Percentiles rank a stretch among this genome's conserved stretches.
phyloP scores from a whole-genome alignment of 305 asterid genomes.

The Fraxinus velutina region DNA sequence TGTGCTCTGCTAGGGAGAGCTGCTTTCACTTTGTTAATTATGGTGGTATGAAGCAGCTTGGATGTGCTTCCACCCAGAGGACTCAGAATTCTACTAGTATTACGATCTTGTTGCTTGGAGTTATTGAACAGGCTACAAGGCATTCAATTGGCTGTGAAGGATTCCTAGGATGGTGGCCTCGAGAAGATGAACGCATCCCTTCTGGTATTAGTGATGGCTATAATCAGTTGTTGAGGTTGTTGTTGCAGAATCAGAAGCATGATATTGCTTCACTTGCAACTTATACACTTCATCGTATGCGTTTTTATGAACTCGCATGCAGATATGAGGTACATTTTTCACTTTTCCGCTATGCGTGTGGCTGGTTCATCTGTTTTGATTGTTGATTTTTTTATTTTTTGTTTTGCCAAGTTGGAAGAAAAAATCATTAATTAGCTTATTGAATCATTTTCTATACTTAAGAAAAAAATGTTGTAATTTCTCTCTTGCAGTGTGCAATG shows the following conservation, averaged over 20 bases:
- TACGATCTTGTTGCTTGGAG: conserved; percentile 68
- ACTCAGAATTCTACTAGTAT: conserved; percentile 49
- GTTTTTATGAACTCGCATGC: conserved; percentile 83
- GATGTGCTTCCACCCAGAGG: conserved; percentile 45
- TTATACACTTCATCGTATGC: conserved; percentile 79
- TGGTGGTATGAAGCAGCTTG: conserved; percentile 95
- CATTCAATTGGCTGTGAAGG: conserved; percentile 95
- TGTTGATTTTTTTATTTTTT: neutral
- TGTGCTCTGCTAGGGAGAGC: conserved; percentile 88
- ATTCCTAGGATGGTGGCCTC: conserved; percentile 80
- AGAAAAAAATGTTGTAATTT: neutral
- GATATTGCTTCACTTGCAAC: conserved; percentile 83
- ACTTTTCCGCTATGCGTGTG: conserved; percentile 19
- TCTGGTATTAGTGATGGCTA: conserved; percentile 78
- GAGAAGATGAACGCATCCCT: conserved; percentile 73
- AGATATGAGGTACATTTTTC: conserved; percentile 76
- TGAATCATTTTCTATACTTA: neutral
- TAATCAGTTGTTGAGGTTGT: conserved; percentile 74
- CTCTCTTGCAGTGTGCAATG: conserved; percentile 49
- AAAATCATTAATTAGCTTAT: neutral
- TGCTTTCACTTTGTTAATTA: conserved; percentile 64
- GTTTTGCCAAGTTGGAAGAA: neutral
- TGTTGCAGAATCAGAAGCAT: conserved; percentile 79
- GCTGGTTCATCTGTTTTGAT: neutral
- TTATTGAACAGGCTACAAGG: conserved; percentile 78